These are phyloP conservation scores for Cyberlindnera subsufficiens DNA, from an alignment of 805 yeast genomes.

Conservation along the genomic window DNA sequence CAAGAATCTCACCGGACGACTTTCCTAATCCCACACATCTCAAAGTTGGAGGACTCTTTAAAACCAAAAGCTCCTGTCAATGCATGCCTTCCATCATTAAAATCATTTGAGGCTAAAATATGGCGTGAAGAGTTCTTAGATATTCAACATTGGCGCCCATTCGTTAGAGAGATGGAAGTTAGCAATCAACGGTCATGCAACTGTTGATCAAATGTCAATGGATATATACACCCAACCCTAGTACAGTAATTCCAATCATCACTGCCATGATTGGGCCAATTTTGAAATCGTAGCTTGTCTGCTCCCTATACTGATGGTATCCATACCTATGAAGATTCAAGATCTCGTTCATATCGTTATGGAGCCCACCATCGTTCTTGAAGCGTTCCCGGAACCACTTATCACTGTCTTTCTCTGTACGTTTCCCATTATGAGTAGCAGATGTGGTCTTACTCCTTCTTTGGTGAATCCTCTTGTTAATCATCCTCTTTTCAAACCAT, in stretches of 20 bases:
- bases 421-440: too few relatives aligned
- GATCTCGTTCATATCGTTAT: conserved; percentile 19
- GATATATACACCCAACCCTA: conserved; percentile 13
- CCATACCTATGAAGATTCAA: conserved; percentile 21
- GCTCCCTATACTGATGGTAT: conserved; percentile 11
- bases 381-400: conserved; percentile 10
- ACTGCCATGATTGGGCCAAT: conserved; percentile 7
- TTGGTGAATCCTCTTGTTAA: conserved; percentile 13
- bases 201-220: conserved; percentile 1
- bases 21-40: too few relatives aligned
- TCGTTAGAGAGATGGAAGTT: not conserved
- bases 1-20: too few relatives aligned
- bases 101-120: too few relatives aligned
- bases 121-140: too few relatives aligned
- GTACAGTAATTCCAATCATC: conserved; percentile 9
- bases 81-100: too few relatives aligned
- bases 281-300: conserved; percentile 7
- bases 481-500: conserved; percentile 33
- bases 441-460: not conserved
- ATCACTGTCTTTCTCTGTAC: conserved; percentile 1
- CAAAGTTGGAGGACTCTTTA: too few relatives aligned
- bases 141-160: too few relatives aligned
- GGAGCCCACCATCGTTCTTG: conserved; percentile 6
- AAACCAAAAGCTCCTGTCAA: too few relatives aligned
- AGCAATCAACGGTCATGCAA: not conserved